Conservation (phyloP, 441 rosid genomes). For the Jatropha multifida region DNA sequence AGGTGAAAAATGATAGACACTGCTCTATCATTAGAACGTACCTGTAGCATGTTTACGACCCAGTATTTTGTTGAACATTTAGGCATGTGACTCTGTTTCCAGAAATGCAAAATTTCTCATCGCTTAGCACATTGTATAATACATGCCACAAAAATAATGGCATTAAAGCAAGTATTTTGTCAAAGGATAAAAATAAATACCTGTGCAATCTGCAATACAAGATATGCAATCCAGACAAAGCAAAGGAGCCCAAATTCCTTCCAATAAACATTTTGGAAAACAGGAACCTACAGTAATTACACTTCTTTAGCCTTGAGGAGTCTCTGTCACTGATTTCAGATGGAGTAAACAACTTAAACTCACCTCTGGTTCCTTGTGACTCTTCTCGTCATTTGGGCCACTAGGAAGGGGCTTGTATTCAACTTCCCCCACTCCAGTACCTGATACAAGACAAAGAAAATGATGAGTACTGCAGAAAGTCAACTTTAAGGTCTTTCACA, state of each 20-base stretch:
- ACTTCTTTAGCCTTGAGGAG: slow-evolving; percentile 19
- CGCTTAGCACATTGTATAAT: not conserved
- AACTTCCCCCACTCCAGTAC: slow-evolving; percentile 27
- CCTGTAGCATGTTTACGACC: slow-evolving; percentile 58
- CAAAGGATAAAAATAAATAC: slow-evolving; percentile 23
- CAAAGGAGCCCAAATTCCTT: slow-evolving; percentile 56
- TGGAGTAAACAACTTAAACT: not conserved
- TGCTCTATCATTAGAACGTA: slow-evolving; percentile 11
- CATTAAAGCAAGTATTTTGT: slow-evolving; percentile 1
- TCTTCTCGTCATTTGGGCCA: slow-evolving; percentile 27
- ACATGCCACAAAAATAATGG: not conserved
- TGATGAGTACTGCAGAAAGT: not conserved
- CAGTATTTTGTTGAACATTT: slow-evolving; percentile 58
- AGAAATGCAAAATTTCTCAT: not conserved
- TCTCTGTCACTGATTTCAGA: slow-evolving; percentile 8
- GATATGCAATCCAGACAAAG: slow-evolving; percentile 50
- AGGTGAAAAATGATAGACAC: slow-evolving; percentile 4
- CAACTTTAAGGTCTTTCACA: slow-evolving; percentile 7
- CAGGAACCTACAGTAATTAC: slow-evolving; percentile 41
- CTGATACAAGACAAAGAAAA: slow-evolving; percentile 27
- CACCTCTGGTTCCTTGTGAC: slow-evolving; percentile 33
- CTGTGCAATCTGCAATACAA: slow-evolving; percentile 50
- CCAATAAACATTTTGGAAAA: slow-evolving; percentile 55
- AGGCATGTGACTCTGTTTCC: slow-evolving; percentile 39
- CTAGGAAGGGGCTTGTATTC: slow-evolving; percentile 38